Base-by-base conservation (phyloP, 768 basidiomycete genomes). In the Baorangia bicolor region DNA sequence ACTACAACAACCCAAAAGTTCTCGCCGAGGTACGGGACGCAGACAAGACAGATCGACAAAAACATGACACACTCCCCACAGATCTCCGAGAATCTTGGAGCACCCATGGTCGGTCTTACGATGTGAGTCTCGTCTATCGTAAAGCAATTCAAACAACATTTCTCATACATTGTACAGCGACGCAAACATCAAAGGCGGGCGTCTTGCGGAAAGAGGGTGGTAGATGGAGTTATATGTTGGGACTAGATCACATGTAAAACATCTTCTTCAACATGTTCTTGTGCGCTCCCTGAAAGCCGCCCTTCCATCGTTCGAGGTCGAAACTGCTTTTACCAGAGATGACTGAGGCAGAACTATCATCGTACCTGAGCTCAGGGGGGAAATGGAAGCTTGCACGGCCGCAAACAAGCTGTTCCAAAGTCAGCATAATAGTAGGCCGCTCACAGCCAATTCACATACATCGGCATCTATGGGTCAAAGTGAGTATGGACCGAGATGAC, bases 1-100 rank as follows among this genome's bases (percentile, higher is more conserved):
- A 99, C 78, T 89, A 86, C 81, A 93, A 98, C 76, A 96, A 97
- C 74, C 85, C 94, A 11, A 88, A 91, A 67, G 80, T 94, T 41
- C 82, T 98, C 41, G 94, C 94, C 21, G 94, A 98, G 75, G 86
- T 92, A 69, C 37, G 67, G 53, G 41, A 48, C 18, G 18, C 16
- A 20, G 12, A 48, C 23, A 27, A 45, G 46, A 40, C 18, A 51
- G 30, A 46, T 50, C 12, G 39, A 33, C 38, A 33, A 11, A 11
- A 2, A n/a, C 31, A 30, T 51, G 39, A 67, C 37, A 33, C 31
- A 11, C 30, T 44, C 28, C 52, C 44, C 33, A 57, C 63, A 86
- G 85, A 77, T 91, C 14, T 94, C 92, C 18, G 88, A 92, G 68
- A 78, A 92, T 73, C 71, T 98, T 30, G 94, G 94, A 20, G 77